These are phyloP conservation scores for Artemisia tridentata DNA, from an alignment of 129 eudicot genomes.

Conservation along the genomic window DNA sequence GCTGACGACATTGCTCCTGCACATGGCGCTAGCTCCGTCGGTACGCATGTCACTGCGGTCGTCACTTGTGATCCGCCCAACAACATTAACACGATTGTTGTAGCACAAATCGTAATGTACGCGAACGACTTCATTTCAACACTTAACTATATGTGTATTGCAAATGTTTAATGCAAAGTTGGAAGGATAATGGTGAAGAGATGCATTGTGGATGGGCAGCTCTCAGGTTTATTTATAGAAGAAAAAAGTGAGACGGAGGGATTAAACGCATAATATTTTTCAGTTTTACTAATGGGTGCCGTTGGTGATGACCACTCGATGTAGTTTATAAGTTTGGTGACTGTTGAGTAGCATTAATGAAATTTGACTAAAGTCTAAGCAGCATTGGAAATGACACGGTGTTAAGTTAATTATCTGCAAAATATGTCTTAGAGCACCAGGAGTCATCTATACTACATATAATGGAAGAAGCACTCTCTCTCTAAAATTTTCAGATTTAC, in stretches of 20 bases:
- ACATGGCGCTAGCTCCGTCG: slow-evolving; percentile 37
- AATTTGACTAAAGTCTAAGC: too few species aligned
- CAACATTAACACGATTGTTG: slow-evolving; percentile 6
- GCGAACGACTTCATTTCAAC: slow-evolving; percentile 7
- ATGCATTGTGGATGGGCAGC: background rate
- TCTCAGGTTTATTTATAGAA: background rate
- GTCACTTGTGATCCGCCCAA: slow-evolving; percentile 16
- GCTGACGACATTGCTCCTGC: slow-evolving; percentile 33
- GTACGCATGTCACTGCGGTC: slow-evolving; percentile 33
- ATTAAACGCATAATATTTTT: background rate
- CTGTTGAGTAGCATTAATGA: too few species aligned
- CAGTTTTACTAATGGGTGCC: background rate
- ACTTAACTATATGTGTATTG: background rate
- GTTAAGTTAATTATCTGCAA: too few species aligned
- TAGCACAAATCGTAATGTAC: background rate
- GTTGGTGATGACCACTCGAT: background rate
- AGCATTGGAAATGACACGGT: too few species aligned
- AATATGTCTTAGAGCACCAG: too few species aligned
- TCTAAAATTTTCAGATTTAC: too few species aligned
- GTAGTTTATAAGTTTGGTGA: too few species aligned
- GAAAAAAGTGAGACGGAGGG: background rate
- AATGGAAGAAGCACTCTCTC: too few species aligned
- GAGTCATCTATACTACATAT: too few species aligned
- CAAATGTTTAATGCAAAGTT: slow-evolving; percentile 1
- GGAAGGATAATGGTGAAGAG: background rate